Percentiles rank a stretch among this genome's conserved stretches.
Conservation (phyloP, 495 filamentous ascomycete genomes). For the Tuber umbilicatum region DNA sequence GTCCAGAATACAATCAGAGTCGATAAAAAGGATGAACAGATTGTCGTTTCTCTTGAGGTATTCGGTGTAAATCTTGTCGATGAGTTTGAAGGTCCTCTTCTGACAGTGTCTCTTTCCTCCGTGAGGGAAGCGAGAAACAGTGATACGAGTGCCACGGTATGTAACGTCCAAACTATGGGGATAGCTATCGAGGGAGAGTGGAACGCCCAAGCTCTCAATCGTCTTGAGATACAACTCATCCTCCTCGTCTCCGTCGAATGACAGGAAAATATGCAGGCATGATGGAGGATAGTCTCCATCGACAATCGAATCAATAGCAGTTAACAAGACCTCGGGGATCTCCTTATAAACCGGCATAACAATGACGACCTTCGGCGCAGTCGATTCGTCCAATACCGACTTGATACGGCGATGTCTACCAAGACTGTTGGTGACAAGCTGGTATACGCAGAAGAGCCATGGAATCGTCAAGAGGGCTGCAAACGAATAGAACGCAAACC, state of each 20-base stretch:
- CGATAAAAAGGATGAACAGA: constrained; percentile 93
- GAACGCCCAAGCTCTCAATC: constrained; percentile 79
- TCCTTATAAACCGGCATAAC: constrained; percentile 98
- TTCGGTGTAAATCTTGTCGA: constrained; percentile 85
- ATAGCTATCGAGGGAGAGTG: constrained; percentile 66
- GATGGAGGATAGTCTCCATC: constrained; percentile 90
- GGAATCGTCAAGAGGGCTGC: constrained; percentile 74
- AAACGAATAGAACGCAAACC: constrained; percentile 97
- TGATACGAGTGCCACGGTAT: constrained; percentile 76
- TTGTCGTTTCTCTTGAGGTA: constrained; percentile 87
- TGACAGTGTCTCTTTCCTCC: constrained; percentile 93
- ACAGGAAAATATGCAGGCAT: constrained; percentile 93
- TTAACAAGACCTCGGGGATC: constrained; percentile 73
- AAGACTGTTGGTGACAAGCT: constrained; percentile 76
- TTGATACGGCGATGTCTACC: constrained; percentile 78
- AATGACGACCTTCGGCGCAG: constrained; percentile 90
- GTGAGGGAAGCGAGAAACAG: constrained; percentile 86
- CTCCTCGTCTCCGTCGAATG: constrained; percentile 84
- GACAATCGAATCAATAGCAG: constrained; percentile 85
- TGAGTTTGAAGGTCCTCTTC: constrained; percentile 87
- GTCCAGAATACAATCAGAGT: constrained; percentile 96
- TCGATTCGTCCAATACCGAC: constrained; percentile 70
- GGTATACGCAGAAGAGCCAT: constrained; percentile 89
- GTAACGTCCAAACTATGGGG: constrained; percentile 85
- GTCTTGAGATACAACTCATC: constrained; percentile 87